These are phyloP conservation scores for Avicennia marina DNA, from an alignment of 257 asterid species.

Conservation along the genomic window DNA sequence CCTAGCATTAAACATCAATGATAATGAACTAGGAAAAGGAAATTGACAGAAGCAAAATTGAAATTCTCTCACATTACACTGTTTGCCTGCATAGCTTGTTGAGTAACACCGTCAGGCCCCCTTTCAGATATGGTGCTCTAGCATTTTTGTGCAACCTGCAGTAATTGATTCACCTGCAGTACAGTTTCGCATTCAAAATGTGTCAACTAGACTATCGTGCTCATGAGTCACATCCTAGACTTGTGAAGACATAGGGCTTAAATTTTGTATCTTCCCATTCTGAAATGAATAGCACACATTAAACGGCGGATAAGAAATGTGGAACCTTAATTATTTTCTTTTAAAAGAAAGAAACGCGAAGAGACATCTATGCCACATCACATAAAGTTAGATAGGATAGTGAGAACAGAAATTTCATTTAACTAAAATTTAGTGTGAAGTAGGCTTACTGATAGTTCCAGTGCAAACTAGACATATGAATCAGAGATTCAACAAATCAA, in stretches of 20 bases:
- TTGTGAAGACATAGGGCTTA: too few relatives aligned
- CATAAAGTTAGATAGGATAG: background rate
- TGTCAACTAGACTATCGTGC: conserved; percentile 3
- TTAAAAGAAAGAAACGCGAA: too few relatives aligned
- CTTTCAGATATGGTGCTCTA: conserved; percentile 82
- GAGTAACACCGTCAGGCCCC: conserved; percentile 84
- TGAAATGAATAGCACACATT: too few relatives aligned
- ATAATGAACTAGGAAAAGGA: background rate
- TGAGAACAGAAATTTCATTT: conserved; percentile 1
- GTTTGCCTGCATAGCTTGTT: conserved; percentile 82
- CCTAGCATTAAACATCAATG: too few relatives aligned
- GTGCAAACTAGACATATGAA: too few relatives aligned
- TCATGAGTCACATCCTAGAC: background rate
- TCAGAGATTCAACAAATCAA: background rate
- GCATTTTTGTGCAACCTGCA: conserved; percentile 97
- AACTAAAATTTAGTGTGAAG: background rate
- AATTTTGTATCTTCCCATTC: too few relatives aligned
- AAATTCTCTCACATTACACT: conserved; percentile 68
- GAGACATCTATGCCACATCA: background rate
- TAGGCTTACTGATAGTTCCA: background rate
- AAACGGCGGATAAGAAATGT: too few relatives aligned
- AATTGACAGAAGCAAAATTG: background rate
- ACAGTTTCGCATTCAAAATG: conserved; percentile 5
- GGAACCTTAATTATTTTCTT: too few relatives aligned
- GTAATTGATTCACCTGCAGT: conserved; percentile 80